These are phyloP conservation scores for Kazachstania africana DNA, from an alignment of 805 yeast genomes.

Conservation along the genomic window DNA sequence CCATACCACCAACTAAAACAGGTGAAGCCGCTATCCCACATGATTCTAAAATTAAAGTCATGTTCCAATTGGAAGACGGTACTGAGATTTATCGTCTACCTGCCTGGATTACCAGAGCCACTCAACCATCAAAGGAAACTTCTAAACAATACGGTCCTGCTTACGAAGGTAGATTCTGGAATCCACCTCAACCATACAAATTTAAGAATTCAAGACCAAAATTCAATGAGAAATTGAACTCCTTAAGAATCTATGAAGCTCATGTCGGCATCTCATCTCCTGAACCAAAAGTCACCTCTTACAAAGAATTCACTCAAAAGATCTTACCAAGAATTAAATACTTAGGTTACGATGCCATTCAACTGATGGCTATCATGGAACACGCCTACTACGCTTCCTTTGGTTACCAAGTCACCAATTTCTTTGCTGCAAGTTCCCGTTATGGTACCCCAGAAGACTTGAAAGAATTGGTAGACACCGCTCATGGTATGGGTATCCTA, in stretches of 20 bases:
- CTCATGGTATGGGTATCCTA: constrained; percentile 77
- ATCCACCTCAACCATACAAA: constrained; percentile 47
- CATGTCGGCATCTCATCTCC: constrained; percentile 92
- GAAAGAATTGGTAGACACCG: constrained; percentile 81
- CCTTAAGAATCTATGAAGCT: constrained; percentile 80
- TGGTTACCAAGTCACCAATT: constrained; percentile 93
- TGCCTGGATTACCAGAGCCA: constrained; percentile 80
- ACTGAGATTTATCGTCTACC: constrained; percentile 70
- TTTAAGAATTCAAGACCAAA: constrained; percentile 60
- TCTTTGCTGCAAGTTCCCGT: constrained; percentile 82
- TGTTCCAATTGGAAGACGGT: constrained; percentile 54
- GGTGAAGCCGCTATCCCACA: constrained; percentile 57
- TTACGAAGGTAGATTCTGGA: constrained; percentile 91
- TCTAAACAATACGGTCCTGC: constrained; percentile 29
- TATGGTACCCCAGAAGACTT: constrained; percentile 93
- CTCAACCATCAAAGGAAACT: constrained; percentile 51
- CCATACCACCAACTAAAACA: constrained; percentile 38
- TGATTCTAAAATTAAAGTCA: constrained; percentile 64
- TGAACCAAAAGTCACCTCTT: constrained; percentile 74
- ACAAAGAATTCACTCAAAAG: constrained; percentile 70
- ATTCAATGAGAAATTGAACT: constrained; percentile 30
- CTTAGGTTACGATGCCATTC: constrained; percentile 86
- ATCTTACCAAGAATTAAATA: constrained; percentile 75
- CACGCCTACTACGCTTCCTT: constrained; percentile 97
- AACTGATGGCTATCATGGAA: constrained; percentile 96